Evolutionary conservation across 441 rosid species (phyloP).

Genomic region (Euphorbia schlechtendalii): DNA sequence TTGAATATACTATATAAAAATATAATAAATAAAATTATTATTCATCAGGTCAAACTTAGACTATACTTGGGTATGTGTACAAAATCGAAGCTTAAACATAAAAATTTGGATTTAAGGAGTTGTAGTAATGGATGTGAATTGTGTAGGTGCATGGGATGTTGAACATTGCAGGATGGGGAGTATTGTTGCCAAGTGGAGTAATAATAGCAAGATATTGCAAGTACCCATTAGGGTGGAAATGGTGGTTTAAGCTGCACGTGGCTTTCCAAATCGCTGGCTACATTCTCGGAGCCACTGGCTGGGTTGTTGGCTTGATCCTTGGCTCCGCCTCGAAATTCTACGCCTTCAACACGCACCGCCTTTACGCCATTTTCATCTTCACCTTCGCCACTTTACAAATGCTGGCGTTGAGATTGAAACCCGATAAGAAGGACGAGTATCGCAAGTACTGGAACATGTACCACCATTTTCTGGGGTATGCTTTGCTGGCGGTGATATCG

Average conservation of each 20-base stretch:
- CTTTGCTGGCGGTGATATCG: constrained; percentile 31
- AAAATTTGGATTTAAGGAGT: too few species aligned
- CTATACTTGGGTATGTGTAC: too few species aligned
- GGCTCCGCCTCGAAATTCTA: constrained; percentile 36
- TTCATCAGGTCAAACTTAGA: too few species aligned
- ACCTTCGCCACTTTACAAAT: constrained; percentile 39
- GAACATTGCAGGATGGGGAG: constrained; percentile 54
- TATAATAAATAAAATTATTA: too few species aligned
- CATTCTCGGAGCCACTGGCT: constrained; percentile 33
- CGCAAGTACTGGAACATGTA: constrained; percentile 53
- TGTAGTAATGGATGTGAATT: too few species aligned
- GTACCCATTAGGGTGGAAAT: constrained; percentile 18
- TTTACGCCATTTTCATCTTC: constrained; percentile 36
- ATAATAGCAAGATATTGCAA: constrained; percentile 42
- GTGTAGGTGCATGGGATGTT: constrained; percentile 43
- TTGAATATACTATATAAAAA: too few species aligned
- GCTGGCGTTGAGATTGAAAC: constrained; percentile 35
- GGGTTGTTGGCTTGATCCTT: constrained; percentile 37
- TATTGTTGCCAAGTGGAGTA: constrained; percentile 40
- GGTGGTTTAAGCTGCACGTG: constrained; percentile 29
- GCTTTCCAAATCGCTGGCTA: constrained; percentile 39
- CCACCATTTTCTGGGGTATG: constrained; percentile 48
- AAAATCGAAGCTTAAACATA: too few species aligned
- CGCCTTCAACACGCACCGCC: constrained; percentile 29
- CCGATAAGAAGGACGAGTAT: constrained; percentile 25